A percentile compares a stretch with the other conserved stretches of the same genome.
phyloP scores from a whole-genome alignment of 164 flowering plant species.

The Saururus chinensis region DNA sequence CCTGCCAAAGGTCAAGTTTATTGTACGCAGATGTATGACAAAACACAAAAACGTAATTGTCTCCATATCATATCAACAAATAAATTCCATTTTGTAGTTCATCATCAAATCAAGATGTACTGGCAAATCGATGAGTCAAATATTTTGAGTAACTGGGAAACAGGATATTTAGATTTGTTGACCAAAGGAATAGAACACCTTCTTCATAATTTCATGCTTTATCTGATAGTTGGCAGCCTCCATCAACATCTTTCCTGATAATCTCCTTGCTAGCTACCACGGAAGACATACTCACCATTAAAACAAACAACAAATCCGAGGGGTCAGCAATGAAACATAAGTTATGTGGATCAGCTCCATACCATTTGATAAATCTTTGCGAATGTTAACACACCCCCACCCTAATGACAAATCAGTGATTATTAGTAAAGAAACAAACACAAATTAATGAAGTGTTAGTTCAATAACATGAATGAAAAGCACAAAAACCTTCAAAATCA shows the following conservation, averaged over 20 bases:
- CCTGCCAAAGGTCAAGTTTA: conserved; percentile 27
- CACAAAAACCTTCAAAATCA: conserved; percentile 52
- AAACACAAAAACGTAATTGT: background rate
- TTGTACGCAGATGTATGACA: background rate
- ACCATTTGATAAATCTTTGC: conserved; percentile 63
- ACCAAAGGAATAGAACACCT: conserved; percentile 25
- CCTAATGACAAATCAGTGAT: conserved; percentile 27
- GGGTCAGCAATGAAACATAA: background rate
- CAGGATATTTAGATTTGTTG: too few species aligned
- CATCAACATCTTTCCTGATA: conserved; percentile 59
- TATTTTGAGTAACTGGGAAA: background rate
- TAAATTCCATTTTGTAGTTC: too few species aligned
- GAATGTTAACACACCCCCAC: conserved; percentile 59
- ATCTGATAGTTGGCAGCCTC: conserved; percentile 88
- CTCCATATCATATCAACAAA: background rate
- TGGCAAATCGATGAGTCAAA: background rate
- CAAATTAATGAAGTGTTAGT: too few species aligned
- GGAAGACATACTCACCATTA: conserved; percentile 8
- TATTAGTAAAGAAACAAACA: background rate
- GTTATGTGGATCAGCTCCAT: conserved; percentile 13
- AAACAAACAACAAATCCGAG: conserved; percentile 1
- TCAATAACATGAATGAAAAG: background rate
- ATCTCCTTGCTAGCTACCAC: conserved; percentile 50
- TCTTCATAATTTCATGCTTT: conserved; percentile 47
- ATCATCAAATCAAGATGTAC: too few species aligned